These are phyloP conservation scores for Panaeolus cyanescens DNA, from an alignment of 768 basidiomycete species.

Conservation along the genomic window DNA sequence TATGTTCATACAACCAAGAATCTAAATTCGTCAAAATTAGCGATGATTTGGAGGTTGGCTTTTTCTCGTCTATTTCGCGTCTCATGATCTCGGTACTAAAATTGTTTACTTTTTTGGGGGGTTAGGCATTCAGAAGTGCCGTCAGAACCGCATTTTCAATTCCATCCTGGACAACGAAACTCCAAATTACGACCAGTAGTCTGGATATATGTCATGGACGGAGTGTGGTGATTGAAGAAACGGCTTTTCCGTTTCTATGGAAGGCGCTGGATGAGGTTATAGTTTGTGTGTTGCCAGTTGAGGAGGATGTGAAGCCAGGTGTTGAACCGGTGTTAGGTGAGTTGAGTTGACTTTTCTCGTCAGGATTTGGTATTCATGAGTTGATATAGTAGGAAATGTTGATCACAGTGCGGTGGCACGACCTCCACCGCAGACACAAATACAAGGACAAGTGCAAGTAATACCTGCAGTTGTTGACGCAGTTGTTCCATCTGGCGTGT, in stretches of 20 bases:
- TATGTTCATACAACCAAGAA: slow-evolving; percentile 21
- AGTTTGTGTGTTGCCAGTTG: neutral
- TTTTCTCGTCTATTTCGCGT: neutral
- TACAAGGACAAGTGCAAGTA: no score
- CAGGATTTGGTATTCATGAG: no score
- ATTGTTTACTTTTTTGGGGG: neutral
- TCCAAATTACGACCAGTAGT: neutral
- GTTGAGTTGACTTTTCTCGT: neutral
- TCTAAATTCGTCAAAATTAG: slow-evolving; percentile 27
- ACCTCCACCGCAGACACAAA: neutral
- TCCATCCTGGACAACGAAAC: neutral
- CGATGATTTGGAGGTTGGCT: slow-evolving; percentile 21
- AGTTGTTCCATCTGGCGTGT: neutral
- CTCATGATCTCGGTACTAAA: neutral
- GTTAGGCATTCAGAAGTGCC: neutral
- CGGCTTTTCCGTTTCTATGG: neutral
- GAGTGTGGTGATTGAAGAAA: neutral
- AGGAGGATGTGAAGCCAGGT: neutral
- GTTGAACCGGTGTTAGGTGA: neutral
- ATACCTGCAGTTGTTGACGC: no score
- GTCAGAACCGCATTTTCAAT: neutral
- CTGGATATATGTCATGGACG: neutral
- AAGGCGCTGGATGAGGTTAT: neutral
- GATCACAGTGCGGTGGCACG: no score
- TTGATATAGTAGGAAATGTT: no score